Evolutionary conservation across 371 early-diverging fungal genomes (phyloP), one percentile per base, ranked within the genome.

Genomic region (Umbelopsis sp.): DNA sequence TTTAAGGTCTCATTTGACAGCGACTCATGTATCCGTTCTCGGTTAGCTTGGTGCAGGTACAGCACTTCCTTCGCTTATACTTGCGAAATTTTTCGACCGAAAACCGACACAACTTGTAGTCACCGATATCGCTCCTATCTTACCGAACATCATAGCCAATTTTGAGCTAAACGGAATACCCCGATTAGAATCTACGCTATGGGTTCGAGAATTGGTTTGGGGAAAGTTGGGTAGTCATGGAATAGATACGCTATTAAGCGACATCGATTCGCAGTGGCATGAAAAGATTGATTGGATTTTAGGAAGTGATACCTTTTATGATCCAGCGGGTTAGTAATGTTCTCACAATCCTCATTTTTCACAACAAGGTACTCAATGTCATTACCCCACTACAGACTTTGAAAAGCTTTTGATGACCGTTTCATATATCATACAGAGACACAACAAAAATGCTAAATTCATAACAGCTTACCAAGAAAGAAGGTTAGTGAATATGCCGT

Each of bases 271-370:
- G 4, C 16, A 66, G 24, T 71, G 69, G 69, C 57, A 65, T 0
- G 71, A 74, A 5, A 68, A 57, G 3, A 78, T 87, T 16, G 85
- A 87, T 57, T 70, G 78, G 45, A 80, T 87, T 16, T 65, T 87
- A 48, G 87, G 87, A 3, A 86, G 86, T 53, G 87, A 87, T 63
- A 85, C 86, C 0, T 85, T 87, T 66, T 87, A 87, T 72, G 80
- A 87, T 63, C 87, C 87, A 6, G 71, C 74, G 63, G 82, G 87
- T 85, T 76, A 50, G 46, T 57, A 44, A 22, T 41, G 10, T 41
- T 41, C 7, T 10, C 29, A 12, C 44, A 22, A 38, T 7, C 32
- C n/a, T 44, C 2, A 22, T 10, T 44, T 65, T 4, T 12, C 22
- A 24, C 7, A 52, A 18, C n/a, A 52, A 53, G 22, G 29, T 44